Evolutionary conservation across 2,329 filamentous ascomycete species (phyloP).

Genomic region (Byssothecium circinans): DNA sequence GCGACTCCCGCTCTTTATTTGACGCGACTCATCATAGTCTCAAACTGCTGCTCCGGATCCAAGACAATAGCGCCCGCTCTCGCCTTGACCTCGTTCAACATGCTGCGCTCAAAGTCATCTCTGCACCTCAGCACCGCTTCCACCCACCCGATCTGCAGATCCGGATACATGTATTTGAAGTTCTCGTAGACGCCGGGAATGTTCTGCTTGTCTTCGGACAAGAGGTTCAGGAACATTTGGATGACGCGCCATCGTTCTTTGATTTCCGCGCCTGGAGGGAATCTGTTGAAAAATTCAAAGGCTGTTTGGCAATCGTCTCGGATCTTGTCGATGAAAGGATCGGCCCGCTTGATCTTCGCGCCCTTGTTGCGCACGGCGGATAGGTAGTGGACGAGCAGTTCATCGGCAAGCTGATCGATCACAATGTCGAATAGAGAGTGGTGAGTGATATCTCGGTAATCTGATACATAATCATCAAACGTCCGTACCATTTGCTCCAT

Average conservation of each 20-base stretch:
- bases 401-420: conserved; percentile 88
- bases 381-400: conserved; percentile 85
- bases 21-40: conserved; percentile 94
- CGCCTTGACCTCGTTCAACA: conserved; percentile 86
- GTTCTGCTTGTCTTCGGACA: conserved; percentile 72
- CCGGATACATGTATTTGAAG: conserved; percentile 89
- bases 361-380: conserved; percentile 83
- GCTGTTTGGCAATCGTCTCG: conserved; percentile 89
- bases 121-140: conserved; percentile 83
- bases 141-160: conserved; percentile 92
- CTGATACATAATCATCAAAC: conserved; percentile 89
- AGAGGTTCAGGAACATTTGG: conserved; percentile 76
- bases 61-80: conserved; percentile 84
- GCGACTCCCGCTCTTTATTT: conserved; percentile 55
- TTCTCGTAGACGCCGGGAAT: conserved; percentile 77
- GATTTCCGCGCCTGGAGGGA: conserved; percentile 60
- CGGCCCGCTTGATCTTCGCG: conserved; percentile 81
- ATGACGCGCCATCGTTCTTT: conserved; percentile 93
- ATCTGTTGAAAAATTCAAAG: conserved; percentile 81
- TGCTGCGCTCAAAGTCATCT: conserved; percentile 90
- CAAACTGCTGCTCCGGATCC: conserved; percentile 68
- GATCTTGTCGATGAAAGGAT: conserved; percentile 90
- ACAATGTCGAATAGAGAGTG: conserved; percentile 88
- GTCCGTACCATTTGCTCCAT: conserved; percentile 95
- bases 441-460: conserved; percentile 84